These are phyloP conservation scores for Cronartium ribicola DNA, from an alignment of 1,284 basidiomycete species.

Conservation along the genomic window DNA sequence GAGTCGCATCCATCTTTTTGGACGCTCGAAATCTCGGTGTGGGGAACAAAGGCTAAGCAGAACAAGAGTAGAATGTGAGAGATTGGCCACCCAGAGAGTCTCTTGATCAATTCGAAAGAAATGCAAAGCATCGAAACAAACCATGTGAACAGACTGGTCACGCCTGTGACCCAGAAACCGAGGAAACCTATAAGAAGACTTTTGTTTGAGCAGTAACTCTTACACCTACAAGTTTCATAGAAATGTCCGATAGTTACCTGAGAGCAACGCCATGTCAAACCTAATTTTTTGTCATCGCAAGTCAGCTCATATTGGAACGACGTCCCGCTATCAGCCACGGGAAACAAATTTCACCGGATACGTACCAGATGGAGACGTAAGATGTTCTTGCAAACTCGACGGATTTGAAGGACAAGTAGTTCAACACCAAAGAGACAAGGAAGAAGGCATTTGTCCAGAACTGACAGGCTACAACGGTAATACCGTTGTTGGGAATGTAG, in stretches of 20 bases:
- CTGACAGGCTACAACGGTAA: neutral
- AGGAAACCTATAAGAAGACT: neutral
- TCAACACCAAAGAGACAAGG: neutral
- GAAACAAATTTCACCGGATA: neutral
- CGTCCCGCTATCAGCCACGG: neutral
- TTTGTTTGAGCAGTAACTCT: neutral
- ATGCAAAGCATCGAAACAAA: too few species aligned
- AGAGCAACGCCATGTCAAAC: neutral
- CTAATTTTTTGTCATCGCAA: neutral
- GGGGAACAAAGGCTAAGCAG: neutral
- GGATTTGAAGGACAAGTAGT: neutral
- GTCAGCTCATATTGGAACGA: neutral
- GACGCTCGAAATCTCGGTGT: neutral
- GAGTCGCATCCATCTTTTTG: neutral
- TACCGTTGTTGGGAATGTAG: neutral
- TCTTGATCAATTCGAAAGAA: too few species aligned
- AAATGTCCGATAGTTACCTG: neutral
- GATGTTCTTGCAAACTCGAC: neutral
- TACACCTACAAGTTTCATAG: neutral
- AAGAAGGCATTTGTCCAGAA: constrained; percentile 5
- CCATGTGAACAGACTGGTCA: neutral
- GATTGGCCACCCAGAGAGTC: too few species aligned
- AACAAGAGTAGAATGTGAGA: neutral
- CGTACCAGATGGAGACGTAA: neutral
- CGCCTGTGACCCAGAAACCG: neutral